These are phyloP conservation scores for Trichoderma gamsii DNA, from an alignment of 495 filamentous ascomycete species.

Conservation along the genomic window DNA sequence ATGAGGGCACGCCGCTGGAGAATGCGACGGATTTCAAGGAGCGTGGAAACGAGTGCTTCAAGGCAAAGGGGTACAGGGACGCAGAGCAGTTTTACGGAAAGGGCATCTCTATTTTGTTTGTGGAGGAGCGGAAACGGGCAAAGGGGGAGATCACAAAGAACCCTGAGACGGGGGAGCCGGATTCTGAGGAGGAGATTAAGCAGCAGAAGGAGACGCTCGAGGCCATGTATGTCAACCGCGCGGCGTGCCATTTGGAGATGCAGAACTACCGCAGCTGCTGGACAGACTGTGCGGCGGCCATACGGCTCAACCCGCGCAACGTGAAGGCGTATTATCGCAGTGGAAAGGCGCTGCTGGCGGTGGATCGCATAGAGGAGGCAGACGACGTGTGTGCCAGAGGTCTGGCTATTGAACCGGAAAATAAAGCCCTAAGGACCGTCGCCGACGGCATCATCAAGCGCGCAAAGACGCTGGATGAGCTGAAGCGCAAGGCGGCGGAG, in stretches of 20 bases:
- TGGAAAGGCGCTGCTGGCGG: conserved; percentile 63
- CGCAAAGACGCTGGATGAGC: conserved; percentile 30
- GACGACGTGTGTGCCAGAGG: conserved; percentile 68
- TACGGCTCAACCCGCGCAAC: conserved; percentile 70
- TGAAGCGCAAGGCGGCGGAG: conserved; percentile 43
- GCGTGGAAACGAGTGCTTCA: conserved; percentile 83
- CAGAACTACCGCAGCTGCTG: conserved; percentile 77
- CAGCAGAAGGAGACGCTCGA: conserved; percentile 60
- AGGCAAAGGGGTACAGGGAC: conserved; percentile 66
- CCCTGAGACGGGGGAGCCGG: conserved; percentile 30
- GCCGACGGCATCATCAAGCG: conserved; percentile 49
- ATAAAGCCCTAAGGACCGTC: conserved; percentile 49
- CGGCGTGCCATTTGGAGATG: conserved; percentile 69
- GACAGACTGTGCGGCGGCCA: conserved; percentile 71
- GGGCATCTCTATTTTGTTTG: conserved; percentile 60
- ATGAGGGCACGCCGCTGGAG: conserved; percentile 84
- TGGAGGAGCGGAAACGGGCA: conserved; percentile 45
- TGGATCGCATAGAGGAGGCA: conserved; percentile 68
- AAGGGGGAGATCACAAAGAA: conserved; percentile 19
- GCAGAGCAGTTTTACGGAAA: conserved; percentile 90
- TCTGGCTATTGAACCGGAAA: conserved; percentile 56
- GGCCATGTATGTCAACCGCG: conserved; percentile 75
- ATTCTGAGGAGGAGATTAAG: conserved; percentile 28
- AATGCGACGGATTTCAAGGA: conserved; percentile 73
- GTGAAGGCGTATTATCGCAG: conserved; percentile 88